Conservation (phyloP, 768 basidiomycete genomes). For the Fibroporia radiculosa region DNA sequence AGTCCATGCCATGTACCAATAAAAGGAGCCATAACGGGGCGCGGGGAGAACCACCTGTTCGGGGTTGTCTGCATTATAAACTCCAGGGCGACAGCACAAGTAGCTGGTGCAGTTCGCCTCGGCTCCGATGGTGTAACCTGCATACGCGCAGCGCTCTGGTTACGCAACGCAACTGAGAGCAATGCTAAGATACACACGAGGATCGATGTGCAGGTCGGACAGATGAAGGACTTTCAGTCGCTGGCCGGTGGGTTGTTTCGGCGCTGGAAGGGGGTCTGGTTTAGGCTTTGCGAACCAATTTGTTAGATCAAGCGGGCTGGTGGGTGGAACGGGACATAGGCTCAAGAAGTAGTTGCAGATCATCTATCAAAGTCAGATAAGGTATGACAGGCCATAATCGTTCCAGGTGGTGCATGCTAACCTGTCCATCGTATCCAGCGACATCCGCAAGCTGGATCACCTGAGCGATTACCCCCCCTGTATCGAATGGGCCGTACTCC, state of each 20-base stretch:
- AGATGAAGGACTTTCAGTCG: constrained; percentile 66
- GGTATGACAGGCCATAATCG: too few relatives aligned
- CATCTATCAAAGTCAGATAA: constrained; percentile 26
- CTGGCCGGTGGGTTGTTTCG: constrained; percentile 53
- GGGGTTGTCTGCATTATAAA: constrained; percentile 41
- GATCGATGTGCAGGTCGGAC: constrained; percentile 72
- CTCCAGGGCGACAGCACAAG: constrained; percentile 56
- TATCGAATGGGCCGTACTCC: constrained; percentile 36
- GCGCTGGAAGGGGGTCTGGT: constrained; percentile 52
- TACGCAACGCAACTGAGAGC: too few relatives aligned
- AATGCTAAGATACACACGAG: constrained; percentile 34
- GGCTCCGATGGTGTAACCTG: constrained; percentile 61
- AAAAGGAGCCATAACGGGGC: constrained; percentile 59
- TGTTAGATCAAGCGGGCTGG: constrained; percentile 53
- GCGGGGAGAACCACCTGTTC: constrained; percentile 47
- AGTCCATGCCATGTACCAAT: constrained; percentile 30
- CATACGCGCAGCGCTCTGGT: constrained; percentile 61
- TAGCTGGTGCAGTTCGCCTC: constrained; percentile 68
- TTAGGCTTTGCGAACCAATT: constrained; percentile 75
- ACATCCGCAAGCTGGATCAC: constrained; percentile 65
- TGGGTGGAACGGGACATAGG: constrained; percentile 50
- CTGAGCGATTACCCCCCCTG: constrained; percentile 64
- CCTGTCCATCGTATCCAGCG: constrained; percentile 68
- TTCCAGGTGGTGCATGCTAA: constrained; percentile 25
- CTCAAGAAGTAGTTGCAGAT: constrained; percentile 53